Conservation (phyloP, 345 rosid genomes). For the Mangifera indica region DNA sequence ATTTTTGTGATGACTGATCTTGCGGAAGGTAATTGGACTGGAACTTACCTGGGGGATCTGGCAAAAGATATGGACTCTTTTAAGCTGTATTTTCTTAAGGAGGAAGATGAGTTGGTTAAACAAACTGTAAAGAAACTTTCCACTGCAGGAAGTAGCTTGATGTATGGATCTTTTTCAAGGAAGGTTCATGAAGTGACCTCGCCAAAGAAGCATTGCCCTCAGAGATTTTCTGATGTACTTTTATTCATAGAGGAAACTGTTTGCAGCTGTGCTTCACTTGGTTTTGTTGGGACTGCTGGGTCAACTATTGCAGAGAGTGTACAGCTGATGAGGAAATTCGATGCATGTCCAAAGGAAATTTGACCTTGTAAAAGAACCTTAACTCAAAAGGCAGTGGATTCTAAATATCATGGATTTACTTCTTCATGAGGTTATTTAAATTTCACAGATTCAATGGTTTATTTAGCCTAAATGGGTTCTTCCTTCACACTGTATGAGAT, state of each 20-base stretch:
- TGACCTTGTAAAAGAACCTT: constrained; percentile 11
- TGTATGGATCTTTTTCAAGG: constrained; percentile 37
- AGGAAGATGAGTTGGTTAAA: constrained; percentile 52
- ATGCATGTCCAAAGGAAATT: constrained; percentile 35
- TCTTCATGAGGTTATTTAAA: neutral
- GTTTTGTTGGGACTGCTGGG: constrained; percentile 87
- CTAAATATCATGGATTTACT: too few species aligned
- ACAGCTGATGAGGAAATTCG: constrained; percentile 66
- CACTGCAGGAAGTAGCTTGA: constrained; percentile 49
- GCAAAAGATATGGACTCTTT: constrained; percentile 45
- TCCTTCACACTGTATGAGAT: neutral
- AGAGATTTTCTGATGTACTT: constrained; percentile 48
- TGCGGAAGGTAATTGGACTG: constrained; percentile 79
- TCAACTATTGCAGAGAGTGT: constrained; percentile 86
- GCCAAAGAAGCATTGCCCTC: constrained; percentile 45
- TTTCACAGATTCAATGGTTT: neutral
- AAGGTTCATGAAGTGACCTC: constrained; percentile 27
- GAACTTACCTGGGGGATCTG: constrained; percentile 73
- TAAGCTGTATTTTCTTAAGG: constrained; percentile 57
- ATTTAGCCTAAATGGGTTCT: neutral
- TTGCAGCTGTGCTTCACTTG: constrained; percentile 95
- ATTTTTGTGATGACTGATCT: constrained; percentile 94
- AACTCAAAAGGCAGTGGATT: neutral
- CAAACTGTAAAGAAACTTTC: constrained; percentile 48
- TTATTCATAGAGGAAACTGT: constrained; percentile 75